These are phyloP conservation scores for Pyrus communis DNA, from an alignment of 306 rosid genomes.

Conservation along the genomic window DNA sequence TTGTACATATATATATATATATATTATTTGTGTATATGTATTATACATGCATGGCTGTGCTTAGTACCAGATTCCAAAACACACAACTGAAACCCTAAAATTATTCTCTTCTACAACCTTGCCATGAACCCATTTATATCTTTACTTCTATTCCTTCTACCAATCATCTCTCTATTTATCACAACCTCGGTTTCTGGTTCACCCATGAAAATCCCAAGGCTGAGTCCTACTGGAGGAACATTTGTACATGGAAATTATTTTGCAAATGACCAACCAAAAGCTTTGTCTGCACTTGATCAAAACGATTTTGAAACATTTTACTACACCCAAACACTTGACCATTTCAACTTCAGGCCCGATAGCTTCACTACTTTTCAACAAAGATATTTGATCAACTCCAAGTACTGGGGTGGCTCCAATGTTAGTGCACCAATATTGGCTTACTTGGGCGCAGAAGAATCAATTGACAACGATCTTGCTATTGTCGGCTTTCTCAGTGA, in stretches of 20 bases:
- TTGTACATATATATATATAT: no score
- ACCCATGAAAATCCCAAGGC: conserved; percentile 36
- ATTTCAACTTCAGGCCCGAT: conserved; percentile 58
- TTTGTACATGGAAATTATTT: not conserved
- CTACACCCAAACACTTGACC: conserved; percentile 55
- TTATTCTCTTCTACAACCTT: not conserved
- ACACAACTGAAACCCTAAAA: not conserved
- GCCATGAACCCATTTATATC: not conserved
- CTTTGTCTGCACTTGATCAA: not conserved
- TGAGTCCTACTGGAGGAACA: conserved; percentile 35
- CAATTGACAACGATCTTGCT: conserved; percentile 25
- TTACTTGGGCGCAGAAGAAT: conserved; percentile 52
- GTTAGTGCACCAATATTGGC: conserved; percentile 53
- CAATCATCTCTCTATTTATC: conserved; percentile 6
- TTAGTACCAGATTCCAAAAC: not conserved
- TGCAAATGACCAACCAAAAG: not conserved
- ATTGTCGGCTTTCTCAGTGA: conserved; percentile 48
- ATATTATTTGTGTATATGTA: not conserved
- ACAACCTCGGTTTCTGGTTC: conserved; percentile 17
- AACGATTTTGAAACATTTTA: conserved; percentile 37
- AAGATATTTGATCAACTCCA: conserved; percentile 53
- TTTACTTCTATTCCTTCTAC: conserved; percentile 16
- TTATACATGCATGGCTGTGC: not conserved
- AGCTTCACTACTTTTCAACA: conserved; percentile 56
- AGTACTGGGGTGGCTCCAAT: conserved; percentile 62